These are phyloP conservation scores for Dothidotthia symphoricarpi DNA, from an alignment of 2,329 filamentous ascomycete genomes.

Conservation along the genomic window DNA sequence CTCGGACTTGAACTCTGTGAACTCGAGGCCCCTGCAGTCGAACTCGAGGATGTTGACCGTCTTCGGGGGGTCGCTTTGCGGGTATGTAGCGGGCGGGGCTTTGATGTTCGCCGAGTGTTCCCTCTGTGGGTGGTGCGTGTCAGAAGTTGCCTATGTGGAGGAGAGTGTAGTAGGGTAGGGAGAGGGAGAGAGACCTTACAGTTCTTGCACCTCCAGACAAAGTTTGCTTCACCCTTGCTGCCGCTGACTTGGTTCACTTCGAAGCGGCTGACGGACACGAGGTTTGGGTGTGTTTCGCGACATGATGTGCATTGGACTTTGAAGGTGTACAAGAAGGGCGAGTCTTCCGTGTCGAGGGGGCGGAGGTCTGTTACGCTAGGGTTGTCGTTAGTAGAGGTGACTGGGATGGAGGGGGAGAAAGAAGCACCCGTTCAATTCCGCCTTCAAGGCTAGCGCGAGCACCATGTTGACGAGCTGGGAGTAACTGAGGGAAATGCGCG, in stretches of 20 bases:
- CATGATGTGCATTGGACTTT: constrained; percentile 98
- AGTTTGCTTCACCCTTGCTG: constrained; percentile 93
- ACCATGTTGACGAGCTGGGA: constrained; percentile 28
- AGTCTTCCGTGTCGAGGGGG: constrained; percentile 75
- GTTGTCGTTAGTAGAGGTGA: not conserved
- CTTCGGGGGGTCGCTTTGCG: constrained; percentile 69
- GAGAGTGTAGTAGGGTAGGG: not conserved
- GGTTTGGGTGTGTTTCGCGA: constrained; percentile 83
- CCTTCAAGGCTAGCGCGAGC: constrained; percentile 41
- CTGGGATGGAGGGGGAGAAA: not conserved
- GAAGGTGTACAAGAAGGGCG: constrained; percentile 95
- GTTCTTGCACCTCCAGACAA: constrained; percentile 99
- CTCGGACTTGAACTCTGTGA: constrained; percentile 85
- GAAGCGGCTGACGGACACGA: constrained; percentile 82
- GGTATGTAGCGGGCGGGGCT: constrained; percentile 68
- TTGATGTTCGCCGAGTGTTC: constrained; percentile 85
- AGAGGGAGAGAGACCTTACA: constrained; percentile 70
- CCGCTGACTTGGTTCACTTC: constrained; percentile 89
- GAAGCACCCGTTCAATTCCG: constrained; percentile 38
- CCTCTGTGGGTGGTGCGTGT: constrained; percentile 52
- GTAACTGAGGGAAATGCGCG: not conserved
- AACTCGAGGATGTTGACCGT: constrained; percentile 80
- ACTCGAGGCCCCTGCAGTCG: constrained; percentile 91
- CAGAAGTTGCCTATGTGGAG: constrained; percentile 4
- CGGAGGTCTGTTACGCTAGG: constrained; percentile 83